These are phyloP conservation scores for Candolleomyces efflorescens DNA, from an alignment of 768 basidiomycete species.

Conservation along the genomic window DNA sequence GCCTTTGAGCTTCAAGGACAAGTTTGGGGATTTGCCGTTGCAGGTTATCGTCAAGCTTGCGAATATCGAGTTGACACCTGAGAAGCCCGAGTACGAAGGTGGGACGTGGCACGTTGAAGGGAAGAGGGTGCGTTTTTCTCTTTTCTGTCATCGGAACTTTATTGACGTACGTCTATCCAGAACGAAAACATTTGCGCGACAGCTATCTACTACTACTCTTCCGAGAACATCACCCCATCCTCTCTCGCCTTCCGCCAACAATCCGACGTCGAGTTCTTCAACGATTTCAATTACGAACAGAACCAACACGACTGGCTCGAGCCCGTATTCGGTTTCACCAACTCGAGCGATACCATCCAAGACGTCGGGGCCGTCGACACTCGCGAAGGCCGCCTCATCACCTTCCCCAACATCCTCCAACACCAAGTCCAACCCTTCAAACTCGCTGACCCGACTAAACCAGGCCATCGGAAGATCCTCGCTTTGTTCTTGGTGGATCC, in stretches of 20 bases:
- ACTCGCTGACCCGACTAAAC: constrained; percentile 28
- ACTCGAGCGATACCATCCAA: constrained; percentile 15
- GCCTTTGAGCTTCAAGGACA: no score
- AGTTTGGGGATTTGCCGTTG: not conserved
- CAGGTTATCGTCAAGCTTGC: constrained; percentile 16
- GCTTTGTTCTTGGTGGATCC: constrained; percentile 35
- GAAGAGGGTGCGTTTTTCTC: constrained; percentile 8
- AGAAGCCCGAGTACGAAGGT: constrained; percentile 12
- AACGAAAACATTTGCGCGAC: constrained; percentile 19
- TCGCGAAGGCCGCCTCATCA: constrained; percentile 21
- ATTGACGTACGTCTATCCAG: not conserved
- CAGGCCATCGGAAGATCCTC: constrained; percentile 36
- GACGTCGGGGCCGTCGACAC: constrained; percentile 24
- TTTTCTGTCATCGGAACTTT: not conserved
- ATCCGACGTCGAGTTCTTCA: not conserved
- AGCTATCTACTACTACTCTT: constrained; percentile 14
- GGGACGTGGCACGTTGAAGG: constrained; percentile 17
- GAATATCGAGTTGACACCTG: constrained; percentile 16
- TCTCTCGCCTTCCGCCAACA: constrained; percentile 14
- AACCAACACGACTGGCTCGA: constrained; percentile 18
- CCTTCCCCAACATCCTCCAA: constrained; percentile 34
- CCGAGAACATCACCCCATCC: constrained; percentile 11
- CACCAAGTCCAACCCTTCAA: constrained; percentile 30
- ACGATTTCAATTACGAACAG: constrained; percentile 14
- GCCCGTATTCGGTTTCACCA: constrained; percentile 14